Evolutionary conservation across 116 monocot species (phyloP).

Genomic region (Cymodocea nodosa): DNA sequence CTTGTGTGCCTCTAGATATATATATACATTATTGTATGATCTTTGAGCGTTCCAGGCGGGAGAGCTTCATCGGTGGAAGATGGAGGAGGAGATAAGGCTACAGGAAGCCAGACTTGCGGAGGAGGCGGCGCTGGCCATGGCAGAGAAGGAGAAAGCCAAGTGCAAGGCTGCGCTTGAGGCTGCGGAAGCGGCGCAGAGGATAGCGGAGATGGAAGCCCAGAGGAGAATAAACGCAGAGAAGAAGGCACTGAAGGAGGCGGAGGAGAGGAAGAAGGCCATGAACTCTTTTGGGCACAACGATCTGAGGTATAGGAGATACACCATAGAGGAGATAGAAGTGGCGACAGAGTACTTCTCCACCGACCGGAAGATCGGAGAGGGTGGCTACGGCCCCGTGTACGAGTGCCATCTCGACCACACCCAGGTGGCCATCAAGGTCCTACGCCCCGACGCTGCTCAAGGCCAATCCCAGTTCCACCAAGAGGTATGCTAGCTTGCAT

Average conservation of each 20-base stretch:
- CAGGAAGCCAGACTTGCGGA: constrained; percentile 17
- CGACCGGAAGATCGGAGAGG: constrained; percentile 9
- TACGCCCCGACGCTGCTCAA: constrained; percentile 9
- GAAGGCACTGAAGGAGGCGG: constrained; percentile 7
- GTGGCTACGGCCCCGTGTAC: constrained; percentile 11
- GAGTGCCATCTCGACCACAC: constrained; percentile 8
- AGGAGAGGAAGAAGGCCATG: constrained; percentile 3
- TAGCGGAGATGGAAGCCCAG: constrained; percentile 18
- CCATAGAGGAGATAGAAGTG: constrained; percentile 8
- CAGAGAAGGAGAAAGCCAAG: constrained; percentile 13
- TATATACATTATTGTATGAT: no score
- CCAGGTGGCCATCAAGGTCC: constrained; percentile 11
- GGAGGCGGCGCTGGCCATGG: constrained; percentile 19
- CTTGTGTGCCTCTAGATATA: neutral
- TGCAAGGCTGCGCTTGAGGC: constrained; percentile 10
- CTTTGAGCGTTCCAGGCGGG: constrained; percentile 11
- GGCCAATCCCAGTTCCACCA: constrained; percentile 13
- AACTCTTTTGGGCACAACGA: neutral
- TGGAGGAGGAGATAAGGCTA: constrained; percentile 15
- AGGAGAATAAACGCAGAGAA: constrained; percentile 19
- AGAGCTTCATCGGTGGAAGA: constrained; percentile 21
- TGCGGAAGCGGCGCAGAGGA: constrained; percentile 17
- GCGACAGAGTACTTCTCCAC: constrained; percentile 6
- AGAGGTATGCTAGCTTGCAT: neutral
- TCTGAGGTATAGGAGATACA: constrained; percentile 8